A percentile compares a stretch with the other conserved stretches of the same genome.
These are phyloP conservation scores for Phytopythium delawarense DNA, from an alignment of 352 stramenopile genomes.

Conservation along the genomic window DNA sequence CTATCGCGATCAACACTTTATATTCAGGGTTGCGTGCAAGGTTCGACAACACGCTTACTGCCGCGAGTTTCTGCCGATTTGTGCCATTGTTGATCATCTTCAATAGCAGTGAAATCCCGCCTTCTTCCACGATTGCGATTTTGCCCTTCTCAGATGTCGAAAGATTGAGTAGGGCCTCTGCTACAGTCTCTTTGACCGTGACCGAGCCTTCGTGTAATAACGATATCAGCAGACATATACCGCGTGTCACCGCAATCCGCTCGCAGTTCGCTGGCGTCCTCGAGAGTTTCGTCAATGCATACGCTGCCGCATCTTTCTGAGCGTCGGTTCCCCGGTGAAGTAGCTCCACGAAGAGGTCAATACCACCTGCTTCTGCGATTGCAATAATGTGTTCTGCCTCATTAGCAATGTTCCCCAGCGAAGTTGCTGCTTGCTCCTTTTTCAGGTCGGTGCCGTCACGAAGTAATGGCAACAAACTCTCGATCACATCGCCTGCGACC, in stretches of 20 bases:
- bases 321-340: not conserved
- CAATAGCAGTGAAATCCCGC: not conserved
- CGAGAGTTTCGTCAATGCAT: not conserved
- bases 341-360: not conserved
- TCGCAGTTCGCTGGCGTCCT: not conserved
- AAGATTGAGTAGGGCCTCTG: not conserved
- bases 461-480: too few species aligned
- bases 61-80: too few species aligned
- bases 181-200: not conserved
- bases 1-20: too few species aligned
- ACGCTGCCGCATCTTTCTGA: not conserved
- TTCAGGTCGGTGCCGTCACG: not conserved
- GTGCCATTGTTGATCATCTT: too few species aligned
- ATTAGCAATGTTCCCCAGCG: too few species aligned
- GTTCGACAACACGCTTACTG: too few species aligned
- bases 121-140: not conserved
- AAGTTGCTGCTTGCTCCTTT: not conserved
- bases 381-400: too few species aligned
- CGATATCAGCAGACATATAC: not conserved
- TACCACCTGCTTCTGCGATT: not conserved
- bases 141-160: not conserved
- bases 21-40: too few species aligned
- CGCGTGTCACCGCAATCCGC: not conserved
- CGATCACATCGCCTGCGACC: too few species aligned
- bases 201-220: not conserved